These are phyloP conservation scores for Pythium phragmiticola DNA, from an alignment of 352 stramenopile species.

Conservation along the genomic window DNA sequence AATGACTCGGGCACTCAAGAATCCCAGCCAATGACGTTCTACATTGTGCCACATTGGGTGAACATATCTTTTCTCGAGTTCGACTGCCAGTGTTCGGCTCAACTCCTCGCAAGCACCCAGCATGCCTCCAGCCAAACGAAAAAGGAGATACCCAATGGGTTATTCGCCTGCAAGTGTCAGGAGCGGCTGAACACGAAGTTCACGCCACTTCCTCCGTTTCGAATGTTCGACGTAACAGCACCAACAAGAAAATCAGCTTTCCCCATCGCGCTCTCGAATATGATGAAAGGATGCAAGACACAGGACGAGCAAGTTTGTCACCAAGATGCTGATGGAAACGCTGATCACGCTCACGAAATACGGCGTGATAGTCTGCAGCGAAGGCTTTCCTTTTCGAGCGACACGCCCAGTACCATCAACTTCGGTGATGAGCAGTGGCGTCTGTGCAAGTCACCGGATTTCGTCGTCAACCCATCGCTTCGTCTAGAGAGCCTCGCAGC, in stretches of 20 bases:
- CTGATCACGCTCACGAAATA: neutral
- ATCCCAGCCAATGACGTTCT: slow-evolving; percentile 31
- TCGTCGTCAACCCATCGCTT: slow-evolving; percentile 29
- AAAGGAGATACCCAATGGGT: slow-evolving; percentile 31
- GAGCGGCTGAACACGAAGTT: slow-evolving; percentile 44
- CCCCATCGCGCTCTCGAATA: slow-evolving; percentile 48
- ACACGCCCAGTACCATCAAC: slow-evolving; percentile 13
- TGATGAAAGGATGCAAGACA: slow-evolving; percentile 28
- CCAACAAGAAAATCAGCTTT: slow-evolving; percentile 49
- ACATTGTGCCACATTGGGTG: slow-evolving; percentile 95
- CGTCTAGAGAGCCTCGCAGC: slow-evolving; percentile 25
- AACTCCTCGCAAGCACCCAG: neutral
- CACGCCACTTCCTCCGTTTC: slow-evolving; percentile 57
- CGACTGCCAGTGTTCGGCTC: slow-evolving; percentile 47
- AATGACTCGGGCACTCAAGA: neutral
- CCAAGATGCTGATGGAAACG: neutral
- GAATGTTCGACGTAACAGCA: slow-evolving; percentile 72
- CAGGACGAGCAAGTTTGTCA: neutral
- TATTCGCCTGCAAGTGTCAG: slow-evolving; percentile 52
- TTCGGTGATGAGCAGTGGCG: slow-evolving; percentile 35
- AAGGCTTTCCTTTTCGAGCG: slow-evolving; percentile 25
- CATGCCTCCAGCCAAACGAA: slow-evolving; percentile 1
- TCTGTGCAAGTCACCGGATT: slow-evolving; percentile 53
- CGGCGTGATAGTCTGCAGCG: slow-evolving; percentile 4
- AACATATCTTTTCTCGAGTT: slow-evolving; percentile 89